Conservation (phyloP, 495 filamentous ascomycete species). For the Aspergillus leporis region DNA sequence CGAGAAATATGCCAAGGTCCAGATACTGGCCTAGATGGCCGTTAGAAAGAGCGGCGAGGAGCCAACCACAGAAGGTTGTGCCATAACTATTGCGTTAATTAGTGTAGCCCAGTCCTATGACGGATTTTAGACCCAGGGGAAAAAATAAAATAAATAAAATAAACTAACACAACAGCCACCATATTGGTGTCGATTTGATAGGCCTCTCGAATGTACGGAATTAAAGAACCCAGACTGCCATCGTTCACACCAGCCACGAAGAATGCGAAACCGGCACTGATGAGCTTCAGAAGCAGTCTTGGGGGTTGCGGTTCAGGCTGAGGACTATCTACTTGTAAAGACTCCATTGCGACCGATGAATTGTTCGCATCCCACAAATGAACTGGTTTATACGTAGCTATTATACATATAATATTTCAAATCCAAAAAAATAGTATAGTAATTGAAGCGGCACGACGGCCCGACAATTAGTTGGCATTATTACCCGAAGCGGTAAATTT, state of each 20-base stretch:
- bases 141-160: not conserved
- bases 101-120: not conserved
- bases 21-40: constrained; percentile 28
- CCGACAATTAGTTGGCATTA: not conserved
- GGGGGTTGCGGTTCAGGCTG: not conserved
- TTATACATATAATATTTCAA: not conserved
- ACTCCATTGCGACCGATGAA: constrained; percentile 6
- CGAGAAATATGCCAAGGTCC: constrained; percentile 28
- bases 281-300: constrained; percentile 25
- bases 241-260: constrained; percentile 42
- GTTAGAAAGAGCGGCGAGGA: constrained; percentile 33
- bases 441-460: not conserved
- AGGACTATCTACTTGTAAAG: constrained; percentile 6
- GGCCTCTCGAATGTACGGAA: constrained; percentile 53
- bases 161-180: constrained; percentile 25
- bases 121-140: not conserved
- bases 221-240: constrained; percentile 53
- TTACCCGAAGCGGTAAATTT: constrained; percentile 7
- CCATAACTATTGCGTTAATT: constrained; percentile 21
- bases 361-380: not conserved
- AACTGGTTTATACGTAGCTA: not conserved
- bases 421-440: not conserved
- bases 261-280: constrained; percentile 31
- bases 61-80: constrained; percentile 33
- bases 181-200: constrained; percentile 49